Conservation (phyloP, 2,329 filamentous ascomycete species). For the Diaporthe caulivora region DNA sequence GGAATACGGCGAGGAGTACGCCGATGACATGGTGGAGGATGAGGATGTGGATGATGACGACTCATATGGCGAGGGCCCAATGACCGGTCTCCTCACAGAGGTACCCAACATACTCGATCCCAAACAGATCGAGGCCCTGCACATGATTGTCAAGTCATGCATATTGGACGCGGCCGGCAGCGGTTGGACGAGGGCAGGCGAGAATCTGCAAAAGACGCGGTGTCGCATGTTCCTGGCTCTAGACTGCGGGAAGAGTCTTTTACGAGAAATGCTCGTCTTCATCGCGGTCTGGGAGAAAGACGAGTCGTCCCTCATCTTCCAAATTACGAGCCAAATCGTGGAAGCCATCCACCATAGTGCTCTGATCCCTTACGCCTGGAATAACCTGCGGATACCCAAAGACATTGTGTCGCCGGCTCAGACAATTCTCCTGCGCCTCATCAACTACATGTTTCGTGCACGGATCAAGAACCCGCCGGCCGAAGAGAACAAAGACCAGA, state of each 20-base stretch:
- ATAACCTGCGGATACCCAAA: constrained; percentile 90
- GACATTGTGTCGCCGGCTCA: constrained; percentile 97
- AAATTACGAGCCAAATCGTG: constrained; percentile 96
- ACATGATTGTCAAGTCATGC: constrained; percentile 97
- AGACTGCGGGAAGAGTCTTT: constrained; percentile 88
- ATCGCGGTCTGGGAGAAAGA: constrained; percentile 97
- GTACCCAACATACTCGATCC: constrained; percentile 95
- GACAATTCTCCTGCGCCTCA: constrained; percentile 89
- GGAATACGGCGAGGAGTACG: constrained; percentile 52
- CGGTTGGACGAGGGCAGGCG: constrained; percentile 73
- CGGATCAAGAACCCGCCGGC: constrained; percentile 57
- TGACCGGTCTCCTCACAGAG: constrained; percentile 89
- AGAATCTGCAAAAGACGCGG: constrained; percentile 89
- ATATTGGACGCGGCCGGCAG: constrained; percentile 87
- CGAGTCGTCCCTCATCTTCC: constrained; percentile 94
- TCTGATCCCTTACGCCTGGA: constrained; percentile 91
- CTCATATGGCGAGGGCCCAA: constrained; percentile 82
- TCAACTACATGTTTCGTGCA: constrained; percentile 87
- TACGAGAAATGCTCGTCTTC: constrained; percentile 93
- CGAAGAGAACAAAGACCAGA: constrained; percentile 65
- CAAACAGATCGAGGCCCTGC: constrained; percentile 93
- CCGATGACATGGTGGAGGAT: constrained; percentile 68
- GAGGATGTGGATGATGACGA: constrained; percentile 81
- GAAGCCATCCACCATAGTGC: constrained; percentile 92
- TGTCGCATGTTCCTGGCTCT: constrained; percentile 91